These are phyloP conservation scores for Fragosphaeria purpurea DNA, from an alignment of 2,329 filamentous ascomycete genomes.

Conservation along the genomic window DNA sequence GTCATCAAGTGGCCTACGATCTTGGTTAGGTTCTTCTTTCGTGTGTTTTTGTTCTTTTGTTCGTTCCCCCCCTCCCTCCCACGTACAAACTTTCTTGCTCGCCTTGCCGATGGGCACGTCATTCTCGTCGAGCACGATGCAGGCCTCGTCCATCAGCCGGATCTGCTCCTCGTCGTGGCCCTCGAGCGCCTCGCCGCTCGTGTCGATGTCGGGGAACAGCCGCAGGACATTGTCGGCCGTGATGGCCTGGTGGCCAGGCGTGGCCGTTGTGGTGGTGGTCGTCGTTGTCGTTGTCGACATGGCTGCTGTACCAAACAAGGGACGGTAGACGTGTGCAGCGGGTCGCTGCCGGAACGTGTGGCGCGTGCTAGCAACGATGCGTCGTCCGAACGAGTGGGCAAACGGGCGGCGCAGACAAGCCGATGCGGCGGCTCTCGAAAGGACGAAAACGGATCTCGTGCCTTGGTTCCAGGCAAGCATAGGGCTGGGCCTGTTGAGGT, in stretches of 20 bases:
- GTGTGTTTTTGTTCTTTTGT: neutral
- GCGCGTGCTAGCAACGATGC: no score
- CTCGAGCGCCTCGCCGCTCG: conserved; percentile 62
- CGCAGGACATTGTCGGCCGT: conserved; percentile 79
- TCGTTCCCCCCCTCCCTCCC: neutral
- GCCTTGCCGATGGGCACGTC: conserved; percentile 90
- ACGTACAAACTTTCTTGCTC: conserved; percentile 93
- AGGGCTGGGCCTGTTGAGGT: no score
- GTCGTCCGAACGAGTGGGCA: no score
- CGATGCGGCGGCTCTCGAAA: no score
- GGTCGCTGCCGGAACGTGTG: no score
- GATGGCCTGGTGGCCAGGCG: conserved; percentile 50
- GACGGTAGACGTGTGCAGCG: no score
- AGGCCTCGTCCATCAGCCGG: conserved; percentile 95
- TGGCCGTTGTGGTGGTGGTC: conserved; percentile 25
- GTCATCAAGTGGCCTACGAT: conserved; percentile 85
- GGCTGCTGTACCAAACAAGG: neutral
- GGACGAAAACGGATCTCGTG: no score
- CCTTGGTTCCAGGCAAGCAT: no score
- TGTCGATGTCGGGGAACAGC: conserved; percentile 77
- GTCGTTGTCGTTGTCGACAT: conserved; percentile 12
- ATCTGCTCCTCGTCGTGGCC: conserved; percentile 98
- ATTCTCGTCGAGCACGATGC: conserved; percentile 89
- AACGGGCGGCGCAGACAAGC: no score
- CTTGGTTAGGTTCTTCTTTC: neutral